Base-by-base conservation (phyloP, 2,329 filamentous ascomycete genomes). In the Diplocarpon rosae region DNA sequence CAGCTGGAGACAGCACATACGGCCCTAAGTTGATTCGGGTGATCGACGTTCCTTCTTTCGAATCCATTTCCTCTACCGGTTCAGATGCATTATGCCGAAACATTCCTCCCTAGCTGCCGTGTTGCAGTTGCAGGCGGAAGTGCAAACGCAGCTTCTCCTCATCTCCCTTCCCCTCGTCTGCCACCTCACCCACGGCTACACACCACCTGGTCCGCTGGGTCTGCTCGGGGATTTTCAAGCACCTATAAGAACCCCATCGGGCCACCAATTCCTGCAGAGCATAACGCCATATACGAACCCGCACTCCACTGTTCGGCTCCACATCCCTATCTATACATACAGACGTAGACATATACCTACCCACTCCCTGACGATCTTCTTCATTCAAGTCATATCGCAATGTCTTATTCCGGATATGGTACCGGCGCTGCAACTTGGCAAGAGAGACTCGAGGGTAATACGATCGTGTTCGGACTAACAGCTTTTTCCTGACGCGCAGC, bases 381-480 rank as follows among this genome's bases (percentile, higher is more conserved):
- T 32, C 30, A 12, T 9, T 12, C 4, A 32, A 32, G n/a, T 32
- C 32, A 39, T 27, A 34, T 45, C 45, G 34, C 29, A 31, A 61
- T 62, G 59, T 58, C 59, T 41, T 60, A 57, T 46, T 56, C 54
- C 46, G 55, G 44, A 42, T 56, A 57, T 39, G 48, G 45, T 37
- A 55, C 56, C 16, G 42, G 42, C 27, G 43, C 52, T 47, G 51
- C 46, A 51, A 59, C 55, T 37, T 65, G 63, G 63, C 60, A 63
- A 52, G 62, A 65, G 44, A 64, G 56, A 51, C 61, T 65, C 20
- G 56, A 63, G 55, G 58, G 63, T 63, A 63, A 35, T 62, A 47
- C 53, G 45, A 44, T 52, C 30, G 10, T 11, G 31, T 24, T 34
- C 39, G n/a, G 31, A 24, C 30, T 39, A 46, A 47, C 48, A 39